Percentiles rank a stretch among this genome's conserved stretches.
Evolutionary conservation across 768 basidiomycete species (phyloP).

Genomic region (Hortiboletus flavorubellus): DNA sequence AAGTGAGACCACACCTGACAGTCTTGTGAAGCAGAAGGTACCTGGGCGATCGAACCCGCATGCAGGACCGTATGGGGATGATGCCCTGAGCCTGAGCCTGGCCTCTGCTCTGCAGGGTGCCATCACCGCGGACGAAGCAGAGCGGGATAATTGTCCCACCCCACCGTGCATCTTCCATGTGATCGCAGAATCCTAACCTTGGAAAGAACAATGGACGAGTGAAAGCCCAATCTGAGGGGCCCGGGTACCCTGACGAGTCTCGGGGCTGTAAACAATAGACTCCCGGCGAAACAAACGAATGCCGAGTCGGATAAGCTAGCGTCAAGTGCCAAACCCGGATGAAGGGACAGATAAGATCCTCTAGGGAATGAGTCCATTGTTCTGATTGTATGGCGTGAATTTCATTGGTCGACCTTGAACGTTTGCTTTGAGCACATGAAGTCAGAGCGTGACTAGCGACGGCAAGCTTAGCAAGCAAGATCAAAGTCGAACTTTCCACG

Average conservation of each 20-base stretch:
- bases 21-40: conserved; percentile 5
- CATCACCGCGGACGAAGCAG: conserved; percentile 21
- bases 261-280: neutral
- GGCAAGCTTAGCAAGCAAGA: conserved; percentile 18
- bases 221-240: conserved; percentile 1
- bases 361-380: neutral
- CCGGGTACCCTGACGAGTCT: neutral
- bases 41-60: neutral
- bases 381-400: neutral
- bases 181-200: conserved; percentile 9
- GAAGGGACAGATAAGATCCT: neutral
- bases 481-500: conserved; percentile 11
- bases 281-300: neutral
- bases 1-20: neutral
- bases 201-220: conserved; percentile 8
- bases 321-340: neutral
- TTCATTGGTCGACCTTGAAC: neutral
- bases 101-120: neutral
- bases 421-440: too few relatives aligned
- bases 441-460: neutral
- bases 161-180: conserved; percentile 15
- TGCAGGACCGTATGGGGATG: neutral
- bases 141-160: neutral
- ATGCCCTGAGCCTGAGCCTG: neutral
- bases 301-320: neutral